These are phyloP conservation scores for Phytomonas serpens DNA, from an alignment of 208 protist species.

Conservation along the genomic window DNA sequence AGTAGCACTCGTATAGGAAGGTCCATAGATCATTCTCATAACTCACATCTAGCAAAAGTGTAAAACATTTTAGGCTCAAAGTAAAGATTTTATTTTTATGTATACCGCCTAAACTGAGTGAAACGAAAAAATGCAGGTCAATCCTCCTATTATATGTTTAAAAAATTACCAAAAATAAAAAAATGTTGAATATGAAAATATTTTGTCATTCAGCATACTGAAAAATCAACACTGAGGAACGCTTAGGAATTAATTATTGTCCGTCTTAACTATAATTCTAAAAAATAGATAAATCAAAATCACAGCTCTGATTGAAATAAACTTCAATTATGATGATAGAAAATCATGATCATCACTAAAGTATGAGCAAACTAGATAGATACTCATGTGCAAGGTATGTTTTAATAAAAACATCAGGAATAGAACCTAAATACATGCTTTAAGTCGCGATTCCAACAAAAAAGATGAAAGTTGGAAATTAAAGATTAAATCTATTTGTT, in stretches of 20 bases:
- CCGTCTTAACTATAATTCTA: neutral
- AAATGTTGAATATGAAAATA: neutral
- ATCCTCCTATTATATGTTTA: neutral
- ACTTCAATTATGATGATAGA: neutral
- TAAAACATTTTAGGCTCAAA: no score
- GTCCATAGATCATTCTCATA: neutral
- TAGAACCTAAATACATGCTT: neutral
- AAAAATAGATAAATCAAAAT: neutral
- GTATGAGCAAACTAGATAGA: neutral
- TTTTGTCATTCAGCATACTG: neutral
- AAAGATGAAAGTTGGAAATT: slow-evolving; percentile 15
- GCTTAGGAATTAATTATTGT: neutral
- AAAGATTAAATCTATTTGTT: slow-evolving; percentile 6
- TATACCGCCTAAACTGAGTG: neutral
- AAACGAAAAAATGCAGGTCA: neutral
- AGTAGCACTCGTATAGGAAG: neutral
- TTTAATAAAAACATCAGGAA: neutral
- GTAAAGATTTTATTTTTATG: no score
- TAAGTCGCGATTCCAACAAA: slow-evolving; percentile 13
- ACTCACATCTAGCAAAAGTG: no score
- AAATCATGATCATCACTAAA: neutral
- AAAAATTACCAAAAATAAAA: neutral
- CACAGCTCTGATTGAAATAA: neutral
- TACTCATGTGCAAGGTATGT: neutral
- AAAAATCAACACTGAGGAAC: neutral